Base-by-base conservation (phyloP, 2,329 filamentous ascomycete genomes). In the Pseudocercospora eumusae region DNA sequence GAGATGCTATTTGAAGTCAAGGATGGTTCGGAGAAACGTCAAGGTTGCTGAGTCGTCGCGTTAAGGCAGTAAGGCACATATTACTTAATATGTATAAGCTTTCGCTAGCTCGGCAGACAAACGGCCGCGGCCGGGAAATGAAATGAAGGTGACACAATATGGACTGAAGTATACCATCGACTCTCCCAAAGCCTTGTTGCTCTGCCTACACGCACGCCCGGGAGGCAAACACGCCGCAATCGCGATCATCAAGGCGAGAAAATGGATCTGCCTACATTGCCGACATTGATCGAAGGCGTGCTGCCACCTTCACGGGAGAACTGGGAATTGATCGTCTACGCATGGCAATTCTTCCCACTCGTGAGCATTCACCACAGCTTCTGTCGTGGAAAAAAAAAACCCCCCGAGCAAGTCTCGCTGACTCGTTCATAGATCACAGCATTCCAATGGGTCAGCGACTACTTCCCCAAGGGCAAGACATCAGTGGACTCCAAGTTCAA, bases 391-490 rank as follows among this genome's bases (percentile, higher is more conserved):
- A n/a, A n/a, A n/a, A n/a, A n/a, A n/a, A n/a, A n/a, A n/a, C n/a
- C n/a, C n/a, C n/a, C n/a, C n/a, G n/a, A 33, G 52, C 28, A 18
- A 21, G 13, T 18, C 54, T 55, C 15, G n/a, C 45, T 57, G 25
- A 56, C 47, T 31, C 25, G 68, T 56, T 50, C 60, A 66, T 62
- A 96, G 92, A 72, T 92, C 66, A 88, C 88, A 0, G 83, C 86
- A 1, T 56, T 85, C 21, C 92, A 96, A 85, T 96, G 89, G 88
- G 62, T 88, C 60, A 79, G 83, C n/a, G 83, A 86, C 59, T 96
- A 86, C 84, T 95, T 97, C 75, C 91, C 91, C 56, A 92, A 93
- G 81, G 95, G 95, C 75, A 98, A 98, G 78, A 96, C 93, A 2
- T 96, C 92, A 3, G 83, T 87, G 18, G 73, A 82, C 2, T 92